These are phyloP conservation scores for Rutstroemia sydowiana DNA, from an alignment of 2,329 filamentous ascomycete species.

Conservation along the genomic window DNA sequence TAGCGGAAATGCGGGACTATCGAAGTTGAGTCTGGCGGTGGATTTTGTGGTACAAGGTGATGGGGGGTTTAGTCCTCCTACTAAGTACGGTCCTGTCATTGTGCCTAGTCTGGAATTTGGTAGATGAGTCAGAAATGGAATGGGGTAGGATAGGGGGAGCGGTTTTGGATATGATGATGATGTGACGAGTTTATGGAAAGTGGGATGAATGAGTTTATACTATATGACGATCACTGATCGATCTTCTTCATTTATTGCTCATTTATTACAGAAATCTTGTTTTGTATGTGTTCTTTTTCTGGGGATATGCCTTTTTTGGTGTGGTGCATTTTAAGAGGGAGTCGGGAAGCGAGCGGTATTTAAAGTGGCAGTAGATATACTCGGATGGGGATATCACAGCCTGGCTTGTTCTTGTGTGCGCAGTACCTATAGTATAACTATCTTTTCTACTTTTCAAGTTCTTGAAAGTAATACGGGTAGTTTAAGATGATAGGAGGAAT, in stretches of 20 bases:
- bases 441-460: neutral
- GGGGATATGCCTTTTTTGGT: too few relatives aligned
- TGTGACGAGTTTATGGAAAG: too few relatives aligned
- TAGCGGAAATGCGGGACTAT: conserved; percentile 37
- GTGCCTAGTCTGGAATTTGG: conserved; percentile 80
- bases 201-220: too few relatives aligned
- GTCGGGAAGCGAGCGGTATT: conserved; percentile 13
- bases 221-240: too few relatives aligned
- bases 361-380: neutral
- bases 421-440: neutral
- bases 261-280: too few relatives aligned
- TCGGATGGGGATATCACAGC: neutral
- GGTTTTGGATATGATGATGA: neutral
- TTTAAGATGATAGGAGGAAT: neutral
- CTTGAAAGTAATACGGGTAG: neutral
- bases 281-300: too few relatives aligned
- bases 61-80: conserved; percentile 68
- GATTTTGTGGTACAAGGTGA: conserved; percentile 98
- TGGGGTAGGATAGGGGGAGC: neutral
- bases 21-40: conserved; percentile 77
- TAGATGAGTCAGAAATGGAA: conserved; percentile 35
- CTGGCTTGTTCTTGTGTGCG: neutral
- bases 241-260: too few relatives aligned
- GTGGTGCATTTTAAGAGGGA: conserved; percentile 19
- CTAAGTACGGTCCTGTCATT: conserved; percentile 96